Conservation (phyloP, 2,329 filamentous ascomycete genomes). For the Diaporthe citrichinensis region DNA sequence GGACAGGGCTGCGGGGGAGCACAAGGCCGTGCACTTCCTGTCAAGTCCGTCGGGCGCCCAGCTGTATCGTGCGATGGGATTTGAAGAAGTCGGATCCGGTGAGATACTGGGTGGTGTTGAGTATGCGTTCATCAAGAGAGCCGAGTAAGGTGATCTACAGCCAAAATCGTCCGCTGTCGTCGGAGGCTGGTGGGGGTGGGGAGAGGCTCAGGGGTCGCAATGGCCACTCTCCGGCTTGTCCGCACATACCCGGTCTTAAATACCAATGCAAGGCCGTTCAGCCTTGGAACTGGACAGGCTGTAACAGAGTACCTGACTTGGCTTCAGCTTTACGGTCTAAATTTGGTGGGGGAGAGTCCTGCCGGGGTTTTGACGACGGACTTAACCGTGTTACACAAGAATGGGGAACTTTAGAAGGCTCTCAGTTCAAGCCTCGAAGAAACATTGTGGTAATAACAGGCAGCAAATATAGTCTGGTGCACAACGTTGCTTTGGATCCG, state of each 20-base stretch:
- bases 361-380: constrained; percentile 14
- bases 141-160: not conserved
- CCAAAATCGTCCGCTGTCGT: not conserved
- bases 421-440: not conserved
- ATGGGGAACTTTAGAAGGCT: not conserved
- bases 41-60: constrained; percentile 20
- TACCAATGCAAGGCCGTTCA: not conserved
- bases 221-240: not conserved
- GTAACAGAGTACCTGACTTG: constrained; percentile 17
- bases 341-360: not conserved
- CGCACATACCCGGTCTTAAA: not conserved
- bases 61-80: constrained; percentile 30
- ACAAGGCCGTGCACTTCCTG: constrained; percentile 35
- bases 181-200: not conserved
- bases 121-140: constrained; percentile 35
- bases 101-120: constrained; percentile 28
- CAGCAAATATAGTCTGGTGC: not conserved
- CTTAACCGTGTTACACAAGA: constrained; percentile 18
- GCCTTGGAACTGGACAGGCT: constrained; percentile 4
- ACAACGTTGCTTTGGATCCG: not conserved
- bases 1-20: constrained; percentile 18
- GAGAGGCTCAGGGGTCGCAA: not conserved
- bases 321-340: not conserved
- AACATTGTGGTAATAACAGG: not conserved
- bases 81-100: constrained; percentile 34